phyloP scores from a whole-genome alignment of 768 basidiomycete genomes.

The Hydnum rufescens region DNA sequence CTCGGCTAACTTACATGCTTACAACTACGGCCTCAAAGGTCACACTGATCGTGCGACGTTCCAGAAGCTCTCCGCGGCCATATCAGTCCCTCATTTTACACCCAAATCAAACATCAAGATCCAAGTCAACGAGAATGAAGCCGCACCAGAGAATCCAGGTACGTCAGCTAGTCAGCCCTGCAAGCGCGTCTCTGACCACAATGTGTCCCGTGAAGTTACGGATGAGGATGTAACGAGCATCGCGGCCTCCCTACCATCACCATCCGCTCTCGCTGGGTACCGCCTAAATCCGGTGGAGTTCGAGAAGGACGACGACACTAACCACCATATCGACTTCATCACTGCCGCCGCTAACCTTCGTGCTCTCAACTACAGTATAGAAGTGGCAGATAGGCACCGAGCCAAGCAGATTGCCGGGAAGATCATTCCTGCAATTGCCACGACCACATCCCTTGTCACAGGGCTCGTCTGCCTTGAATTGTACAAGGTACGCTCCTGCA shows the following conservation, averaged over 20 bases:
- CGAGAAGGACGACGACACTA: conserved; percentile 97
- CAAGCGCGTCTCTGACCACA: not conserved
- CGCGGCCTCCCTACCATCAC: conserved; percentile 55
- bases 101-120: conserved; percentile 84
- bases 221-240: conserved; percentile 31
- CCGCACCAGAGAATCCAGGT: conserved; percentile 38
- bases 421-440: conserved; percentile 99
- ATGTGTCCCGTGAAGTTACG: conserved; percentile 10
- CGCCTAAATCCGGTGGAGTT: conserved; percentile 89
- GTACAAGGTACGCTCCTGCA: conserved; percentile 53
- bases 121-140: conserved; percentile 84
- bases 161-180: no score
- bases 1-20: conserved; percentile 90
- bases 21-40: conserved; percentile 92
- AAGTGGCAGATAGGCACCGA: conserved; percentile 65
- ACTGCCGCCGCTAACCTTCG: conserved; percentile 94
- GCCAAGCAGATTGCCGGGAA: conserved; percentile 98
- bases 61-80: conserved; percentile 63
- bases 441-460: conserved; percentile 89
- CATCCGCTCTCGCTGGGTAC: conserved; percentile 89
- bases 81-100: conserved; percentile 81
- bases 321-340: conserved; percentile 98
- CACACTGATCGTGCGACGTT: conserved; percentile 61
- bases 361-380: conserved; percentile 85
- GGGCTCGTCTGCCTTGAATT: conserved; percentile 90